Conservation (phyloP, 176 grass and related monocot species). For the Phyllostachys edulis region DNA sequence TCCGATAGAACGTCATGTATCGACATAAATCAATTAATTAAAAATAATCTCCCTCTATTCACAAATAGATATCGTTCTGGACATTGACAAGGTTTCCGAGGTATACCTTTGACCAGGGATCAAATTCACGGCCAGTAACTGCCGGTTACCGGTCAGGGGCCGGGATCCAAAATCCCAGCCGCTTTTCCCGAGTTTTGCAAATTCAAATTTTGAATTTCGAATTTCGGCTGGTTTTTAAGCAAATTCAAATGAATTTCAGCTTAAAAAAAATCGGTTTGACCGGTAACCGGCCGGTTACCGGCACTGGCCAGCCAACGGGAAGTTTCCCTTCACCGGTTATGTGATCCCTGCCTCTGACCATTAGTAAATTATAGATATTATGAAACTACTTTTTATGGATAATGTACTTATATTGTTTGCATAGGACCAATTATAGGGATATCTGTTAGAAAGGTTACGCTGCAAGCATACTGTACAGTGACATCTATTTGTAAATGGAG, state of each 20-base stretch:
- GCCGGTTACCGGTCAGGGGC: too few relatives aligned
- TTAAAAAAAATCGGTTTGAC: too few relatives aligned
- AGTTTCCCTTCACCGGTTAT: too few relatives aligned
- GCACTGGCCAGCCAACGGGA: too few relatives aligned
- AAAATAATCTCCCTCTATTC: not conserved
- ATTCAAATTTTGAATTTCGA: too few relatives aligned
- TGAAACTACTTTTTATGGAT: not conserved
- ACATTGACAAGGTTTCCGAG: not conserved
- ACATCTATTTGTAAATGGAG: not conserved
- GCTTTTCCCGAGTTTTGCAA: too few relatives aligned
- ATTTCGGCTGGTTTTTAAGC: too few relatives aligned
- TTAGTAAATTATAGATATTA: not conserved
- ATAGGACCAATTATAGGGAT: not conserved
- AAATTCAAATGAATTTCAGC: too few relatives aligned
- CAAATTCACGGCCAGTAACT: too few relatives aligned
- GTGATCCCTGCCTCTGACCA: too few relatives aligned
- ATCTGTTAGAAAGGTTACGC: not conserved
- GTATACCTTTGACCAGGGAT: not conserved
- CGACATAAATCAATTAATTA: not conserved
- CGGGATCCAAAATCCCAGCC: too few relatives aligned
- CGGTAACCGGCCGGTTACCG: too few relatives aligned
- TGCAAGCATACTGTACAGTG: constrained; percentile 9
- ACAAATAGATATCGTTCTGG: not conserved
- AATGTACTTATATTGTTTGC: not conserved
- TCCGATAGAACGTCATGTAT: not conserved